Conservation (phyloP, 306 rosid species). For the Glycine tomentella region DNA sequence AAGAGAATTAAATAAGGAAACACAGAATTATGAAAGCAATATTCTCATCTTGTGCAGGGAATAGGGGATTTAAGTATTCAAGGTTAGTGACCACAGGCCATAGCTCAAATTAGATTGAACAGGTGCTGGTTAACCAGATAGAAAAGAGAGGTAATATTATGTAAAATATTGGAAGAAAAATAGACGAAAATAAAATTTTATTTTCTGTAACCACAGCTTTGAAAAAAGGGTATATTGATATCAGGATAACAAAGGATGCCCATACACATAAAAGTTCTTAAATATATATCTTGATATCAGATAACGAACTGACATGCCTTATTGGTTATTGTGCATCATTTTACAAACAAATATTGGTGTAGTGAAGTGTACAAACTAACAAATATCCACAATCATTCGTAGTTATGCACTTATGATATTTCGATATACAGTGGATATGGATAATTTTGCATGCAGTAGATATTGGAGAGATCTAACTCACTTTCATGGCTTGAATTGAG, state of each 20-base stretch:
- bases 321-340: neutral
- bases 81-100: neutral
- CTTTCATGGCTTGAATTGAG: constrained; percentile 50
- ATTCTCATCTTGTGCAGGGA: neutral
- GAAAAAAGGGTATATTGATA: constrained; percentile 28
- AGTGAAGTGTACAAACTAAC: constrained; percentile 23
- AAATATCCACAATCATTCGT: constrained; percentile 26
- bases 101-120: constrained; percentile 14
- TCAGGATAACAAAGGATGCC: constrained; percentile 6
- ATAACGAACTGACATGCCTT: constrained; percentile 39
- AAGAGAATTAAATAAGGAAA: constrained; percentile 39
- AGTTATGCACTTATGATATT: constrained; percentile 31
- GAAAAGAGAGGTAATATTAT: neutral
- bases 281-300: neutral
- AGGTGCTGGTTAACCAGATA: constrained; percentile 8
- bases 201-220: constrained; percentile 21
- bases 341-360: constrained; percentile 25
- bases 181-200: neutral
- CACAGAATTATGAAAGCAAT: constrained; percentile 34
- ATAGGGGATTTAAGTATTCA: constrained; percentile 25
- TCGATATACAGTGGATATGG: neutral
- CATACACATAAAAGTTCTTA: neutral
- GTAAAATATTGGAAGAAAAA: constrained; percentile 34
- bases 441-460: constrained; percentile 41
- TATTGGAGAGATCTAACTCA: constrained; percentile 54